Conservation (phyloP, 225 moss, liverwort and hornwort species). For the Neckera pumila region DNA sequence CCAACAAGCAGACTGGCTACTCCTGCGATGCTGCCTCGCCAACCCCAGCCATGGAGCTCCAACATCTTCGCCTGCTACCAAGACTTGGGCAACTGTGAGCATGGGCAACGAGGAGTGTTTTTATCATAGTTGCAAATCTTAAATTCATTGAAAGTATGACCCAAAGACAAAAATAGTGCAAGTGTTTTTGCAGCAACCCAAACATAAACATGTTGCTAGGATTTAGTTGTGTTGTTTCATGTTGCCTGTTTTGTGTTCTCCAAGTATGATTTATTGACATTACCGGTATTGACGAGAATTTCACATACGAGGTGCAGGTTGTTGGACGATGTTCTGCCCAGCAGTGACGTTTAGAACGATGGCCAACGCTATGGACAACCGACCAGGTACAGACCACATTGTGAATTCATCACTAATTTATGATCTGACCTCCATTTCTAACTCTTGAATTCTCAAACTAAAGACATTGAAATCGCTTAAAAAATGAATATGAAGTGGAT, state of each 20-base stretch:
- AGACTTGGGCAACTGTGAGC: constrained; percentile 21
- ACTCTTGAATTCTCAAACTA: neutral
- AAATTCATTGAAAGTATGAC: neutral
- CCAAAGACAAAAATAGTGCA: neutral
- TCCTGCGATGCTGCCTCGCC: neutral
- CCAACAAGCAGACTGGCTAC: constrained; percentile 11
- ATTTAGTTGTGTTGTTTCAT: neutral
- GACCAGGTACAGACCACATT: neutral
- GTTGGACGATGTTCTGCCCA: constrained; percentile 15
- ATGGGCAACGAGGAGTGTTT: neutral
- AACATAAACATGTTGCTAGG: too few species aligned
- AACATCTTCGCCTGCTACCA: constrained; percentile 19
- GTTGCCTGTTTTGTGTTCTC: neutral
- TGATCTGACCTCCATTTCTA: too few species aligned
- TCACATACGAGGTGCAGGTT: constrained; percentile 5
- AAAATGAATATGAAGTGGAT: neutral
- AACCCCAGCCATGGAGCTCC: constrained; percentile 22
- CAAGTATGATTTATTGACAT: neutral
- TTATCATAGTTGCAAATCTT: neutral
- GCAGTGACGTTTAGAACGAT: constrained; percentile 7
- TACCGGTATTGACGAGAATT: too few species aligned
- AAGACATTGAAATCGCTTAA: neutral
- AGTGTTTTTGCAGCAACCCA: neutral
- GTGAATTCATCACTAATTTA: neutral
- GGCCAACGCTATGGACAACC: constrained; percentile 3